Evolutionary conservation across 352 stramenopile genomes (phyloP).

Genomic region (Blastocystis sp.): DNA sequence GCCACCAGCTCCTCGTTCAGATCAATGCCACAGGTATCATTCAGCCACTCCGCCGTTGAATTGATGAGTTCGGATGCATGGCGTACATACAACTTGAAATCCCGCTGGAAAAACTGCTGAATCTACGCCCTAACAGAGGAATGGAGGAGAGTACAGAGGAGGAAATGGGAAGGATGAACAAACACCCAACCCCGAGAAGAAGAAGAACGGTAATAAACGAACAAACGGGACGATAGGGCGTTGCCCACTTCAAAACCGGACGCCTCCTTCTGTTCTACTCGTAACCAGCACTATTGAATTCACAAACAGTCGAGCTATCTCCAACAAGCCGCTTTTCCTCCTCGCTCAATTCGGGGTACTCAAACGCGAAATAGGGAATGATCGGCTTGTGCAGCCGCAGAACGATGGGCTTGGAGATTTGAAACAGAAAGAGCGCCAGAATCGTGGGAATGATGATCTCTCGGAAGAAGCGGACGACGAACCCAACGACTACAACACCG

Average conservation of each 20-base stretch:
- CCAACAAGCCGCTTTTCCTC: slow-evolving; percentile 19
- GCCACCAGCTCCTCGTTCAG: slow-evolving; percentile 26
- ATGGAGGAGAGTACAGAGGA: background rate
- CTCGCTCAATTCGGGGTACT: background rate
- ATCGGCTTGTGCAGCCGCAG: slow-evolving; percentile 39
- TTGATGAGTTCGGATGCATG: slow-evolving; percentile 36
- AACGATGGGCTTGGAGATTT: slow-evolving; percentile 58
- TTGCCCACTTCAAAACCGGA: slow-evolving; percentile 12
- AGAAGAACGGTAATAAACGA: slow-evolving; percentile 50
- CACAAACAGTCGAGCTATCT: background rate
- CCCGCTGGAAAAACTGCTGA: slow-evolving; percentile 8
- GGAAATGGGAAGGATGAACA: slow-evolving; percentile 42
- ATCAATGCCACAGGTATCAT: slow-evolving; percentile 26
- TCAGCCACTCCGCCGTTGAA: slow-evolving; percentile 17
- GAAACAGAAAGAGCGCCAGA: slow-evolving; percentile 56
- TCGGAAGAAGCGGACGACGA: slow-evolving; percentile 48
- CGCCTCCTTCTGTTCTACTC: background rate
- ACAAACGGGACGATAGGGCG: slow-evolving; percentile 48
- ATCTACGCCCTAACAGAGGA: background rate
- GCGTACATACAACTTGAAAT: slow-evolving; percentile 35
- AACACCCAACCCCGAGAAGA: slow-evolving; percentile 4
- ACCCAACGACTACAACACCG: slow-evolving; percentile 40
- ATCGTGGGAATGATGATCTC: slow-evolving; percentile 64
- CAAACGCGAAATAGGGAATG: slow-evolving; percentile 46
- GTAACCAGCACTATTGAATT: background rate